phyloP scores from a whole-genome alignment of 768 basidiomycete species.

The Filobasidium wieringae region DNA sequence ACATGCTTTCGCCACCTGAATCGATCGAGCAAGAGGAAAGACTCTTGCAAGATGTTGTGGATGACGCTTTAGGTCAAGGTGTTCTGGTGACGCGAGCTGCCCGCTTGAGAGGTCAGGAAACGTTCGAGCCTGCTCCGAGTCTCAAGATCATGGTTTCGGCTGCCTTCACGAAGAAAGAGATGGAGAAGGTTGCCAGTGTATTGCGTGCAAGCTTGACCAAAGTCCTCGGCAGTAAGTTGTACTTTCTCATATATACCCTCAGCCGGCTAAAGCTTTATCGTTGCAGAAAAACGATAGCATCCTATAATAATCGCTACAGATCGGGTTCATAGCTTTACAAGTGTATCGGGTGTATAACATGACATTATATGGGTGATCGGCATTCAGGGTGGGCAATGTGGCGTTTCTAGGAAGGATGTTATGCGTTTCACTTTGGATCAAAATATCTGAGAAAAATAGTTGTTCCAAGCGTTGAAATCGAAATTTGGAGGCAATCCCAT shows the following conservation, averaged over 20 bases:
- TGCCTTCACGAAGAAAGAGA: slow-evolving; percentile 75
- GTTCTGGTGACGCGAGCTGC: slow-evolving; percentile 78
- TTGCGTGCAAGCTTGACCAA: slow-evolving; percentile 65
- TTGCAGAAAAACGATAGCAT: not conserved
- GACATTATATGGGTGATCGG: too few relatives aligned
- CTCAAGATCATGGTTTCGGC: slow-evolving; percentile 70
- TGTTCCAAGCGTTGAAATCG: slow-evolving; percentile 26
- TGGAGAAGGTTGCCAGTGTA: slow-evolving; percentile 69
- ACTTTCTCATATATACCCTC: not conserved
- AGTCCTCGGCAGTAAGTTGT: slow-evolving; percentile 47
- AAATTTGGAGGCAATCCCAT: slow-evolving; percentile 29
- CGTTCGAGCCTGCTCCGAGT: slow-evolving; percentile 65
- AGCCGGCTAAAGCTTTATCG: not conserved
- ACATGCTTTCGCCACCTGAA: slow-evolving; percentile 41
- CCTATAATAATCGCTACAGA: too few relatives aligned
- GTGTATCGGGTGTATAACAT: too few relatives aligned
- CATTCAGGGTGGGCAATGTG: too few relatives aligned
- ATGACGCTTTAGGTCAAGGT: slow-evolving; percentile 64
- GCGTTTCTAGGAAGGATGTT: too few relatives aligned
- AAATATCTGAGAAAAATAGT: too few relatives aligned
- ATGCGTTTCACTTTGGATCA: too few relatives aligned
- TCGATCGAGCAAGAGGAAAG: slow-evolving; percentile 54
- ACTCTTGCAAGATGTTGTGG: slow-evolving; percentile 81
- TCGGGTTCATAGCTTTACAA: too few relatives aligned
- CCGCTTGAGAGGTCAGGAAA: slow-evolving; percentile 70